A percentile compares a stretch with the other conserved stretches of the same genome.
Evolutionary conservation across 2,329 filamentous ascomycete genomes (phyloP).

Genomic region (Zymoseptoria ardabiliae): DNA sequence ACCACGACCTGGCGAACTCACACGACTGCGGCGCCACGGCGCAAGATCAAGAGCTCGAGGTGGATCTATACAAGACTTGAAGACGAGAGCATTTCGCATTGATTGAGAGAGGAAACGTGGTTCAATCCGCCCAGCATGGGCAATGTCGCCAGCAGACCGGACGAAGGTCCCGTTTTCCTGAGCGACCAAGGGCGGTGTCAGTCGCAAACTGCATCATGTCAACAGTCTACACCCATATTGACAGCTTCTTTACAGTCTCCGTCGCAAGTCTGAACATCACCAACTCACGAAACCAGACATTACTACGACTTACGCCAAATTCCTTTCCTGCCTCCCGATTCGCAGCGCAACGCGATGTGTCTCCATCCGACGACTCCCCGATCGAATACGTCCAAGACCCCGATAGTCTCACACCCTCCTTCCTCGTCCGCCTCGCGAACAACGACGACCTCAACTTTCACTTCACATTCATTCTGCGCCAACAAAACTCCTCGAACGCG

Average conservation of each 20-base stretch:
- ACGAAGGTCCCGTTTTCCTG: conserved; percentile 76
- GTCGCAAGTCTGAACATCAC: conserved; percentile 77
- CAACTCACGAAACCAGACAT: conserved; percentile 67
- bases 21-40: not conserved
- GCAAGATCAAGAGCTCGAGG: not conserved
- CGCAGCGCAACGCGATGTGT: conserved; percentile 57
- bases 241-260: conserved; percentile 54
- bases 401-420: conserved; percentile 57
- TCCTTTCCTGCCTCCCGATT: conserved; percentile 77
- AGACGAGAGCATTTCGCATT: not conserved
- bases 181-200: conserved; percentile 87
- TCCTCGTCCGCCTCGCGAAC: conserved; percentile 79
- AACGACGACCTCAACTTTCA: conserved; percentile 90
- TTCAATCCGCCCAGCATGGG: conserved; percentile 56
- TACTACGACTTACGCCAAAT: conserved; percentile 76
- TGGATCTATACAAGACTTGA: not conserved
- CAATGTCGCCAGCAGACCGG: conserved; percentile 79
- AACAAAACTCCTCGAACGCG: conserved; percentile 24
- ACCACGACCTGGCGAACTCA: not conserved
- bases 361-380: conserved; percentile 56
- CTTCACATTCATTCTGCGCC: conserved; percentile 78
- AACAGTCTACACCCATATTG: not conserved
- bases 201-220: conserved; percentile 31
- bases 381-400: conserved; percentile 91
- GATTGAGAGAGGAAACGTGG: not conserved